Percentiles rank a stretch among this genome's conserved stretches.
phyloP scores from a whole-genome alignment of 495 filamentous ascomycete genomes.

The Daldinia loculata region DNA sequence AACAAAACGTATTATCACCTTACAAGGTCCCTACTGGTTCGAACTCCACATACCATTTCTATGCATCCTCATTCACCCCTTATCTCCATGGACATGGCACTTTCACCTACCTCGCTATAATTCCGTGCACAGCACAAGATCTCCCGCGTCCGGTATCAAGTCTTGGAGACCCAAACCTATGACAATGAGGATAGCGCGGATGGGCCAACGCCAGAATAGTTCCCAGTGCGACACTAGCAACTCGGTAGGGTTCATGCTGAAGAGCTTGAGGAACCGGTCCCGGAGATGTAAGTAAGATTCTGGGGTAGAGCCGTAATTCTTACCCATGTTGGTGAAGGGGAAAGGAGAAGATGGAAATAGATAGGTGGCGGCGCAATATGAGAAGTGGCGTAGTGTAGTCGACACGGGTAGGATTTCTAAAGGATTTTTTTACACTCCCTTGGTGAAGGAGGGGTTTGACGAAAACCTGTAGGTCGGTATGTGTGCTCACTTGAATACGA shows the following conservation, averaged over 20 bases:
- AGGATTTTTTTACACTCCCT: too few species aligned
- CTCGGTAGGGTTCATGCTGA: neutral
- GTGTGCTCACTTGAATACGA: neutral
- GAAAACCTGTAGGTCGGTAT: neutral
- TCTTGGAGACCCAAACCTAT: constrained; percentile 24
- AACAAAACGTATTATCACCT: too few species aligned
- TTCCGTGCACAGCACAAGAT: constrained; percentile 8
- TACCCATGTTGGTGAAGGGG: neutral
- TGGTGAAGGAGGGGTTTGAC: too few species aligned
- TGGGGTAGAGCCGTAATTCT: neutral
- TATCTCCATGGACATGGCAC: neutral
- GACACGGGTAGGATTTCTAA: too few species aligned
- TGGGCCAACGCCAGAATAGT: constrained; percentile 7
- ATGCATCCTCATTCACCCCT: neutral
- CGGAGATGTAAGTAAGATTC: neutral
- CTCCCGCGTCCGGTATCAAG: constrained; percentile 29
- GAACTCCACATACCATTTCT: too few species aligned
- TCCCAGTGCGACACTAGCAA: constrained; percentile 2
- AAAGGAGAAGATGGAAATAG: neutral
- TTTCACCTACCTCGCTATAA: neutral
- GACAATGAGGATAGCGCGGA: neutral
- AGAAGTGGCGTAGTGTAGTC: too few species aligned
- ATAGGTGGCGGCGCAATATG: too few species aligned
- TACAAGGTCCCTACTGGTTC: too few species aligned
- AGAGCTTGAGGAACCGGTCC: neutral